These are phyloP conservation scores for Xylariales sp. DNA, from an alignment of 2,329 filamentous ascomycete species.

Conservation along the genomic window DNA sequence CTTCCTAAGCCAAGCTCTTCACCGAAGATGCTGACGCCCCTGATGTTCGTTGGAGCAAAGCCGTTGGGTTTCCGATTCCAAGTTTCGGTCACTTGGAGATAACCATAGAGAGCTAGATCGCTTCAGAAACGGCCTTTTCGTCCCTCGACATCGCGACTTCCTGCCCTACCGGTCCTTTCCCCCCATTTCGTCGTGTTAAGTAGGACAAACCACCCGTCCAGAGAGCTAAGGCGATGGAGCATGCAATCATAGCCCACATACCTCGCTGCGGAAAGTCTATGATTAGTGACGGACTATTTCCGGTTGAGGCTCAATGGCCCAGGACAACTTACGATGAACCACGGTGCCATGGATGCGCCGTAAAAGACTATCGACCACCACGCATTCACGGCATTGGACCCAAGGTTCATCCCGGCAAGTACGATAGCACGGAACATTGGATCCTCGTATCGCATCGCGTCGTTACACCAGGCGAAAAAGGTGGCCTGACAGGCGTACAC, in stretches of 20 bases:
- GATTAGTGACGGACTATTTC: conserved; percentile 12
- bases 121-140: neutral
- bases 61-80: too few relatives aligned
- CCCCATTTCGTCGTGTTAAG: conserved; percentile 25
- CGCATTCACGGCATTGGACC: conserved; percentile 63
- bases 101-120: too few relatives aligned
- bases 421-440: conserved; percentile 61
- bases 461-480: conserved; percentile 74
- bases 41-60: neutral
- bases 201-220: conserved; percentile 55
- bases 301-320: conserved; percentile 10
- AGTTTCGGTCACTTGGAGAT: too few relatives aligned
- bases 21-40: too few relatives aligned
- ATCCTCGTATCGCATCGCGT: conserved; percentile 61
- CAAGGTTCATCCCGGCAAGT: conserved; percentile 67
- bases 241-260: conserved; percentile 71
- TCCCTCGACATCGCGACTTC: neutral
- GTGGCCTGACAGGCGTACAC: conserved; percentile 71
- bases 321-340: conserved; percentile 50
- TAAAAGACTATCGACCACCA: conserved; percentile 74
- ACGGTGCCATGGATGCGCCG: conserved; percentile 60
- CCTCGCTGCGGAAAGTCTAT: conserved; percentile 40
- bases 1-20: too few relatives aligned
- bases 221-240: conserved; percentile 51
- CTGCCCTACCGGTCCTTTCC: neutral